Base-by-base conservation (phyloP, 2,329 filamentous ascomycete genomes). In the Botrytis fragariae region DNA sequence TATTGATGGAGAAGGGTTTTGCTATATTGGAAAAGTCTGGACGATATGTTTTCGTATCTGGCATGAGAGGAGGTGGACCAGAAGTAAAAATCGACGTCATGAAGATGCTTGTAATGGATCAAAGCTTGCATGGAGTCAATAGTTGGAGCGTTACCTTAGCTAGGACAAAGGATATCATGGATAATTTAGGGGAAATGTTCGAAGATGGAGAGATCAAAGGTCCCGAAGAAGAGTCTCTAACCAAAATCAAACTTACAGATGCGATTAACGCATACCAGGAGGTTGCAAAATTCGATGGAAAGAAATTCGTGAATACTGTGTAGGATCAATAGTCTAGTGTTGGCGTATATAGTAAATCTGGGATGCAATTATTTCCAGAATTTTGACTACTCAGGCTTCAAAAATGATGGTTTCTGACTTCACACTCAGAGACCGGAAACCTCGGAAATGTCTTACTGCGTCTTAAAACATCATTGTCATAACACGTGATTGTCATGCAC, bases 91-190 rank as follows among this genome's bases (percentile, higher is more conserved):
- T 71, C 9, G 51, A 64, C 42, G 32, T 71, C 5, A 51, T 48
- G 29, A 64, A 54, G n/a, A 71, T 71, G 59, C n/a, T 71, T 8
- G 59, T 8, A 22, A 57, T 64, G 60, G 59, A 54, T 51, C 69
- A 71, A 54, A 71, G 57, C 61, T 32, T 71, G 32, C 32, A 37
- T 29, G 69, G 69, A 25, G n/a, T 71, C 1, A 63, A 71, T 44
- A 64, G 69, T n/a, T 71, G 29, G 22, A 64, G 57, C 42, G 6
- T 35, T 3, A 39, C 22, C 22, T 71, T 64, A 8, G 22, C 59
- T 44, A 60, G 64, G 22, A 45, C 32, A 39, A 64, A 51, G 16
- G 14, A 39, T n/a, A 6, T 57, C 16, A 54, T 71, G 60, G 3
- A 5, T 22, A 44, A 39, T 0, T 25, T 71, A 4, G 18, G 37